phyloP scores from a whole-genome alignment of 768 basidiomycete genomes.

The Daedaleopsis nitida region DNA sequence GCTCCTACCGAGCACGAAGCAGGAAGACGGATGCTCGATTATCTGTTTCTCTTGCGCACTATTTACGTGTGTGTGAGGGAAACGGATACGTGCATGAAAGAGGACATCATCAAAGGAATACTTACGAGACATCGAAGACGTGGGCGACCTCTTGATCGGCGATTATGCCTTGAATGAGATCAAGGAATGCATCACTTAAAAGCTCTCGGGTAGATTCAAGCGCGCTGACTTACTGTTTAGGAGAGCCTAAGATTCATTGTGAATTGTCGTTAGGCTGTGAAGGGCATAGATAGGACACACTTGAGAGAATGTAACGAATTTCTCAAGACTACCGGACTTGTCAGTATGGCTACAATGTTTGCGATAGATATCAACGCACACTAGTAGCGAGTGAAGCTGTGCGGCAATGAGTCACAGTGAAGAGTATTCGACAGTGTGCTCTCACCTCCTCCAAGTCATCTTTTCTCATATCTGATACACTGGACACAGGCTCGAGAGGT shows the following conservation, averaged over 20 bases:
- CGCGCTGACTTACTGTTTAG: conserved; percentile 35
- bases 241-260: conserved; percentile 15
- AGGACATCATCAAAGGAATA: not conserved
- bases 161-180: conserved; percentile 43
- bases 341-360: not conserved
- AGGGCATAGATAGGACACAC: conserved; percentile 5
- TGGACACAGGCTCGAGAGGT: conserved; percentile 5
- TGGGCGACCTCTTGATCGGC: conserved; percentile 46
- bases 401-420: not conserved
- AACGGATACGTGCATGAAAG: not conserved
- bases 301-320: conserved; percentile 32
- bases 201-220: not conserved
- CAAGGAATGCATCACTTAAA: not conserved
- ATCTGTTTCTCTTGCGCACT: conserved; percentile 32
- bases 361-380: conserved; percentile 40
- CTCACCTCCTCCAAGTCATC: conserved; percentile 50
- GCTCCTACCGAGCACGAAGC: conserved; percentile 39
- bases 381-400: conserved; percentile 60
- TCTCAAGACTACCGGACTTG: conserved; percentile 24
- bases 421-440: not conserved
- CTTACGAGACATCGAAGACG: conserved; percentile 33
- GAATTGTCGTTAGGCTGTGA: not conserved
- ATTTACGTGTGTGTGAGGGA: not conserved
- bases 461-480: conserved; percentile 39
- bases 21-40: too few species aligned